Evolutionary conservation across 2,329 filamentous ascomycete genomes (phyloP), one percentile per base, ranked within the genome.

Genomic region (Cladosporium oxysporum): DNA sequence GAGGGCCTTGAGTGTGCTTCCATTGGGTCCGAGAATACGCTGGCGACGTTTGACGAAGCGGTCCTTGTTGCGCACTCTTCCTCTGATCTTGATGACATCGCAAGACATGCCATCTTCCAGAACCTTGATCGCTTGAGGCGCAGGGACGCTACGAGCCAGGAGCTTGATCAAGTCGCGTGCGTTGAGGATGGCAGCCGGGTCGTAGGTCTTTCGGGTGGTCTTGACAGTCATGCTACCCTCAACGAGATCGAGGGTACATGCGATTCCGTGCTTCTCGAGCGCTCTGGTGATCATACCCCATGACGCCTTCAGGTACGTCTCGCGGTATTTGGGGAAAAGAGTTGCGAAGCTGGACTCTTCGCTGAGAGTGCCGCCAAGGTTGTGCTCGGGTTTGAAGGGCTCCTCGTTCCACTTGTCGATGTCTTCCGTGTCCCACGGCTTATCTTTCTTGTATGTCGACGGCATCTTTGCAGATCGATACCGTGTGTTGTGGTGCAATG

Each of bases 351-450:
- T 93, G 1, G 92, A 97, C 82, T 98, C 95, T 79, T 99, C 94
- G 62, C 89, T 86, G 77, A 99, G 96, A 23, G 91, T 90, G 70
- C 95, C 95, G 64, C 87, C 92, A 35, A 82, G 80, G 80, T 98
- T 98, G 81, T 98, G 91, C 71, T 91, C 88, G 58, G 91, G 87
- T 50, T 88, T 94, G 81, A 98, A 98, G 31, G 88, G 81, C 47
- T 97, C 93, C 44, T 89, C 88, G 84, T 93, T 94, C 93, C 93
- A 98, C 79, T 97, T 96, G 81, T 98, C 94, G 70, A 98, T 92
- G 75, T 97, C 95, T 69, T 96, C 93, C 65, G 93, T 96, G 75
- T 97, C 93, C 93, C 93, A 96, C 64, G 92, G 91, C 79, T 97
- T 97, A 3, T 96, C 92, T 71, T 87, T 90, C 69, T 97, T 91